Conservation (phyloP, 371 early-diverging fungal species). For the Mucor lusitanicus region DNA sequence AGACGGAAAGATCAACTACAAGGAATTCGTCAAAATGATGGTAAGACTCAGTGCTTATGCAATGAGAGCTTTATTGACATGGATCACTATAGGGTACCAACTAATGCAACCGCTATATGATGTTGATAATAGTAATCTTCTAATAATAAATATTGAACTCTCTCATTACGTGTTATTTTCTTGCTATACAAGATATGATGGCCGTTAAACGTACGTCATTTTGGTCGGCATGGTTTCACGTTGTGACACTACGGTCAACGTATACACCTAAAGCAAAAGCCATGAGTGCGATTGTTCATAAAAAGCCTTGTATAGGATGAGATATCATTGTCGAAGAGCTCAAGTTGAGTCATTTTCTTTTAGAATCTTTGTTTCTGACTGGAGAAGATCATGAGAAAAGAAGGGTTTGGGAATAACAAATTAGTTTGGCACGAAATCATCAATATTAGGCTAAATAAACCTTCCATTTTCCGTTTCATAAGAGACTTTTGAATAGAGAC, state of each 20-base stretch:
- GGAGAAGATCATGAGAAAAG: no score
- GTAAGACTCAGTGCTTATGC: background rate
- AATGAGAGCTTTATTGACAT: background rate
- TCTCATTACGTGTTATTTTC: background rate
- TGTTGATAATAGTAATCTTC: background rate
- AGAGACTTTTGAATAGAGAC: no score
- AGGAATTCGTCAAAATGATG: constrained; percentile 92
- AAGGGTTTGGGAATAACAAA: no score
- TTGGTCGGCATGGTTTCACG: background rate
- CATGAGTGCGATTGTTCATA: background rate
- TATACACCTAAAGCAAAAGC: background rate
- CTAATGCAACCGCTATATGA: background rate
- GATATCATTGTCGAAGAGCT: background rate
- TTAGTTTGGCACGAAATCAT: no score
- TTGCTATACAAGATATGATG: background rate
- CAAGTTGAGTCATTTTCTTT: no score
- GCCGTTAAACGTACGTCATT: background rate
- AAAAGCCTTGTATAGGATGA: background rate
- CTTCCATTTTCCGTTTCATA: no score
- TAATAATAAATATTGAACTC: background rate
- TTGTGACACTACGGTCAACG: background rate
- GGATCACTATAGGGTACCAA: background rate
- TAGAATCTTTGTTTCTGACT: no score
- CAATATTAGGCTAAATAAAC: no score
- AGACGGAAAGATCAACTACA: constrained; percentile 78